phyloP scores from a whole-genome alignment of 495 filamentous ascomycete genomes.

The Astrothelium macrocarpum region DNA sequence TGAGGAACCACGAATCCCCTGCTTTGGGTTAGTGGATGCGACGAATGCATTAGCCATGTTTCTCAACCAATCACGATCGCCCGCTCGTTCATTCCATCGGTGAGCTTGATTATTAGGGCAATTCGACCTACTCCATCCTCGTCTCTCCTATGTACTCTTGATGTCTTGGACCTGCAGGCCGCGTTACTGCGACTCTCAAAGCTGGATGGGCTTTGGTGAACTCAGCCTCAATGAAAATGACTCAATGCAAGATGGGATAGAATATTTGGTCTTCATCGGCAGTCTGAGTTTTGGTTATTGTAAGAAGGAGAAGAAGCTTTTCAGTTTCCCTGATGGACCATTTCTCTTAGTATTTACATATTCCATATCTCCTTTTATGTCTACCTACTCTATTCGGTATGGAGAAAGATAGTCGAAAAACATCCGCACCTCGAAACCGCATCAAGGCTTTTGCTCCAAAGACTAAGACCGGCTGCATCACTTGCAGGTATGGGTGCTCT shows the following conservation, averaged over 20 bases:
- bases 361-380: too few species aligned
- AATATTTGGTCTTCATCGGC: not conserved
- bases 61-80: not conserved
- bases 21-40: not conserved
- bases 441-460: conserved; percentile 4
- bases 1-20: not conserved
- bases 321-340: not conserved
- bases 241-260: not conserved
- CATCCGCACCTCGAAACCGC: not conserved
- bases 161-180: not conserved
- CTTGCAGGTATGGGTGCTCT: conserved; percentile 5
- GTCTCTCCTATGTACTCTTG: not conserved
- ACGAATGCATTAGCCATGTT: not conserved
- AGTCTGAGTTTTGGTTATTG: not conserved
- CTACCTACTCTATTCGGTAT: not conserved
- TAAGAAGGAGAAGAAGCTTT: not conserved
- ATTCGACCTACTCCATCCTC: not conserved
- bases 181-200: not conserved
- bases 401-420: not conserved
- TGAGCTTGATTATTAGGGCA: not conserved
- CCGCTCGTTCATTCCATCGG: not conserved
- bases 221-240: not conserved
- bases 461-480: conserved; percentile 9
- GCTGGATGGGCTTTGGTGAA: not conserved
- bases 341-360: not conserved